These are phyloP conservation scores for Suhomyces panamericanus DNA, from an alignment of 1,139 yeast species.

Conservation along the genomic window DNA sequence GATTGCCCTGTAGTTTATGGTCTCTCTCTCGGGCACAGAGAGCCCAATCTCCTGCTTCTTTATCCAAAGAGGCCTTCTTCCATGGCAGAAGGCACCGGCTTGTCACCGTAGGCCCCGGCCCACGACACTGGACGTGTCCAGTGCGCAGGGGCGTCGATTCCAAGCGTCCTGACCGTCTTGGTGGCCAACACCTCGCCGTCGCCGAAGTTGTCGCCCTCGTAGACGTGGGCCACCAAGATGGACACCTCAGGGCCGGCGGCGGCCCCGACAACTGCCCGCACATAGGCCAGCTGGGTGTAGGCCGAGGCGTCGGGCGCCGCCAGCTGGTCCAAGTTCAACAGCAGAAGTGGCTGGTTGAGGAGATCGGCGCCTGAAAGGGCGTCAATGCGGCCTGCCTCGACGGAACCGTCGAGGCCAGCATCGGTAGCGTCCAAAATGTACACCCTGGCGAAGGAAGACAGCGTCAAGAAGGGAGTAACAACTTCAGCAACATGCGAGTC, in stretches of 20 bases:
- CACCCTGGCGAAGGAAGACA: constrained; percentile 44
- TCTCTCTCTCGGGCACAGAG: too few relatives aligned
- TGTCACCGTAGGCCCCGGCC: constrained; percentile 81
- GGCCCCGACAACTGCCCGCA: constrained; percentile 4
- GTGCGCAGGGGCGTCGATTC: constrained; percentile 19
- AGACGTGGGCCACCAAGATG: constrained; percentile 55
- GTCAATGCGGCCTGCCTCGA: constrained; percentile 28
- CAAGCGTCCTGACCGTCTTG: constrained; percentile 32
- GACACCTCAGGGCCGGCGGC: constrained; percentile 14
- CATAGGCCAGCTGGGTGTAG: constrained; percentile 9
- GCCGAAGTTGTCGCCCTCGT: constrained; percentile 83
- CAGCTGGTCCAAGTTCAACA: constrained; percentile 24
- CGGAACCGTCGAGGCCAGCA: constrained; percentile 48
- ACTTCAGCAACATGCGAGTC: constrained; percentile 54
- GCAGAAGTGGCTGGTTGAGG: constrained; percentile 33
- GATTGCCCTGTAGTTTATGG: too few relatives aligned
- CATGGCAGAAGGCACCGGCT: constrained; percentile 61
- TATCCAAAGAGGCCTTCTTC: constrained; percentile 78
- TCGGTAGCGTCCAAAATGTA: constrained; percentile 72
- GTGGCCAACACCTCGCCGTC: constrained; percentile 66
- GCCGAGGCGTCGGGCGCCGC: constrained; percentile 7
- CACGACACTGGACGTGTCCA: constrained; percentile 73
- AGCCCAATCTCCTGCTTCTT: too few relatives aligned
- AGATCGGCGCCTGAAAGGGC: constrained; percentile 36
- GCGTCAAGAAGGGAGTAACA: constrained; percentile 49